Percentiles rank a stretch among this genome's conserved stretches.
These are phyloP conservation scores for Boletus rubescentipes DNA, from an alignment of 768 basidiomycete species.

Conservation along the genomic window DNA sequence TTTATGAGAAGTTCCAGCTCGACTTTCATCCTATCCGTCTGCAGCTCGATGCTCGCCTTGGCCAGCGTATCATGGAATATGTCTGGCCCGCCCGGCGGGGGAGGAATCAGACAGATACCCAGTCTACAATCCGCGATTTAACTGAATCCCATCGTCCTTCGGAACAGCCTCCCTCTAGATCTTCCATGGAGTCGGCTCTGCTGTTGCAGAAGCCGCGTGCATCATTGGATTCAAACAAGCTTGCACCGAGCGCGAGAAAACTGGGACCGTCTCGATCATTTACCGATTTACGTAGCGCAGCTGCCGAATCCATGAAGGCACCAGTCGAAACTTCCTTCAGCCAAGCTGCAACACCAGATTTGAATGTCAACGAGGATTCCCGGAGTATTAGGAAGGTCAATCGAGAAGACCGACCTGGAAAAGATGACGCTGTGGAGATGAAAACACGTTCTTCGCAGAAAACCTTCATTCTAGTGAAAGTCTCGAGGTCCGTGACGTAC, in stretches of 20 bases:
- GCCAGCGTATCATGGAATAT: conserved; percentile 83
- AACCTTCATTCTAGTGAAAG: conserved; percentile 76
- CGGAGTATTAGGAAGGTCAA: conserved; percentile 15
- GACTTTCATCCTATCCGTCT: conserved; percentile 83
- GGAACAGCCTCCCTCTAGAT: conserved; percentile 31
- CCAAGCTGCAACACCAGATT: conserved; percentile 16
- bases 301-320: conserved; percentile 34
- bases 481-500: conserved; percentile 54
- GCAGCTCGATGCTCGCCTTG: conserved; percentile 82
- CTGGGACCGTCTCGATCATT: conserved; percentile 66
- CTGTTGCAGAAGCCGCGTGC: conserved; percentile 31
- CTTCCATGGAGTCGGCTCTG: conserved; percentile 54
- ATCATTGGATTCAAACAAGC: conserved; percentile 34
- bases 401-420: conserved; percentile 22
- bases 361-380: conserved; percentile 22
- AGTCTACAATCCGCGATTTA: neutral
- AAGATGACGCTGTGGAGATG: conserved; percentile 76
- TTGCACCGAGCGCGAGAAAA: conserved; percentile 46
- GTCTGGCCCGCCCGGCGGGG: conserved; percentile 69
- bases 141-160: conserved; percentile 21
- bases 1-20: conserved; percentile 80
- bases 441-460: conserved; percentile 78
- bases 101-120: conserved; percentile 15
- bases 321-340: conserved; percentile 8
- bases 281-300: conserved; percentile 58